These are phyloP conservation scores for Eutrema japonicum DNA, from an alignment of 345 rosid genomes.

Conservation along the genomic window DNA sequence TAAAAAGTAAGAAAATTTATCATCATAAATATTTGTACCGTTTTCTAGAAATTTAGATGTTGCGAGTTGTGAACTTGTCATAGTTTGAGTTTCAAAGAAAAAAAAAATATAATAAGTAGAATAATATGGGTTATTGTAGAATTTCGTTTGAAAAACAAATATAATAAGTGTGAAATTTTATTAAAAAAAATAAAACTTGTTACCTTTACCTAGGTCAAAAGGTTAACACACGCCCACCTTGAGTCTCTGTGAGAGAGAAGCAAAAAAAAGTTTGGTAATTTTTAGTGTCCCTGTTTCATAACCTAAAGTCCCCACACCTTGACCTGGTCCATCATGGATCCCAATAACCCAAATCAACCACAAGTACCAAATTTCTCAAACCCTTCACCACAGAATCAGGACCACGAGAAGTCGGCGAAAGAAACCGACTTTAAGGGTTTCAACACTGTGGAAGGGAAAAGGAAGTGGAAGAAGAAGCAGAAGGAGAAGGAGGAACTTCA, in stretches of 20 bases:
- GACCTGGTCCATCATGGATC: slow-evolving; percentile 30
- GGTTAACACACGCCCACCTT: slow-evolving; percentile 2
- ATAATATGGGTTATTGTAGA: too few species aligned
- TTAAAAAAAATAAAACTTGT: not conserved
- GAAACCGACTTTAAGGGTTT: slow-evolving; percentile 8
- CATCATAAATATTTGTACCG: too few species aligned
- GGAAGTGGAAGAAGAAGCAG: slow-evolving; percentile 8
- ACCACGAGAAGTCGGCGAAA: not conserved
- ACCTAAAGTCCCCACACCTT: not conserved
- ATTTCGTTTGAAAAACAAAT: too few species aligned
- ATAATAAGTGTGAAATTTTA: too few species aligned
- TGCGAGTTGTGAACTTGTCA: too few species aligned
- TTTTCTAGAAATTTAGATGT: too few species aligned
- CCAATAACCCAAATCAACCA: slow-evolving; percentile 16
- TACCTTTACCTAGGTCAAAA: slow-evolving; percentile 18
- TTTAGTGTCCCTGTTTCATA: not conserved
- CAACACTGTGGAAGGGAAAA: slow-evolving; percentile 20
- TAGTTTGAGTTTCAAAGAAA: too few species aligned
- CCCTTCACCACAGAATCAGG: slow-evolving; percentile 12
- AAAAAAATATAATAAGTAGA: too few species aligned
- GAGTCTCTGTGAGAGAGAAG: not conserved
- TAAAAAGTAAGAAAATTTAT: too few species aligned
- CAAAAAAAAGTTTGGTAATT: slow-evolving; percentile 11
- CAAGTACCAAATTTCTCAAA: slow-evolving; percentile 7
- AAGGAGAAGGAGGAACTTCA: not conserved